Evolutionary conservation across 805 yeast species (phyloP), one percentile per base, ranked within the genome.

Genomic region (Tetrapisispora phaffii): DNA sequence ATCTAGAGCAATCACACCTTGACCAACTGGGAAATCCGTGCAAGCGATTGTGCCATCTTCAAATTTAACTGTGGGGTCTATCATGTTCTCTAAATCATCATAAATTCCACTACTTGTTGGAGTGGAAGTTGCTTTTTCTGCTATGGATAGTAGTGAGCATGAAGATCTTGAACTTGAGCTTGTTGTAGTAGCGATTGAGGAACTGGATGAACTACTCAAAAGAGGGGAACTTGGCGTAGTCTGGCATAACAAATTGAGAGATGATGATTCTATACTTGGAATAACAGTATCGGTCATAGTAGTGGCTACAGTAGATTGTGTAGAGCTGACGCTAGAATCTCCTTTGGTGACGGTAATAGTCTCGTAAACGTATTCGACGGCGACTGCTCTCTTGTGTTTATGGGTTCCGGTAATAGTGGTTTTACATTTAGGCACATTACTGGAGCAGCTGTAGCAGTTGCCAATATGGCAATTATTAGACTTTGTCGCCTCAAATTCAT

Each of bases 1-100:
- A 57, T 73, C 74, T 34, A 82, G 69, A 37, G 82, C 56, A 59
- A 82, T 69, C 39, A 80, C 85, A 72, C 89, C 89, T 60, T 80
- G 76, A 47, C 85, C 86, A 17, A 79, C 66, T 62, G 89, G 90
- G 74, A 85, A 81, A 29, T 72, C 67, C 47, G 73, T 68, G 72
- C 94, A 85, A 37, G 74, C 59, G 60, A 80, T 69, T 45, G 77
- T 76, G 64, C 93, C 94, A 60, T 85, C 94, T 47, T 59, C 53
- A 55, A 93, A 90, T 41, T 69, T 67, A 40, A 65, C 70, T 47
- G 73, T 53, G 57, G 96, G 93, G 55, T 63, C 70, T 10, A 68
- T 54, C 69, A 70, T 84, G 48, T 73, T 65, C 34, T 70, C 48
- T 54, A 87, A 75, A 62, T 80, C 87, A 59, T 93, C 94, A 22